These are phyloP conservation scores for Pouteria glomerata DNA, from an alignment of 148 eudicot genomes.

Conservation along the genomic window DNA sequence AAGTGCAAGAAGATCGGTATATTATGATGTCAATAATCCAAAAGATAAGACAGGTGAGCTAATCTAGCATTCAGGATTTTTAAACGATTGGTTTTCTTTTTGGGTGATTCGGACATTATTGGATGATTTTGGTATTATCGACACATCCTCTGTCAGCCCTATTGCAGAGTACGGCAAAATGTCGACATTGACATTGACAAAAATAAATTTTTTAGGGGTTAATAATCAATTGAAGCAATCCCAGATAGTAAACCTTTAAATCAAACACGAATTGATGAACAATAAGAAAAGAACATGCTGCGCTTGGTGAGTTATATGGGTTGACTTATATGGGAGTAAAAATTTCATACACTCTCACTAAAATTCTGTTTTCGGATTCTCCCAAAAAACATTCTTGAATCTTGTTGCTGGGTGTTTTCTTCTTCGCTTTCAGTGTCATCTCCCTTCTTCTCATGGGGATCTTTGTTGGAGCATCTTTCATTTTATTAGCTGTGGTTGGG, in stretches of 20 bases:
- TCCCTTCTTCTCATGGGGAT: constrained; percentile 6
- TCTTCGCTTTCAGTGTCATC: constrained; percentile 3
- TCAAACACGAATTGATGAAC: neutral
- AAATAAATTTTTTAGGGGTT: neutral
- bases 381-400: neutral
- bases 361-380: neutral
- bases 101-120: too few species aligned
- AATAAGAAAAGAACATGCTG: neutral
- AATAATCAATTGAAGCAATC: neutral
- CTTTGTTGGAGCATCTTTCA: constrained; percentile 9
- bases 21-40: too few species aligned
- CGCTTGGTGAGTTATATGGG: neutral
- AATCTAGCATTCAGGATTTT: too few species aligned
- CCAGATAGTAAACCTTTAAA: neutral
- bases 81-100: too few species aligned
- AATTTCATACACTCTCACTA: neutral
- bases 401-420: constrained; percentile 4
- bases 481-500: constrained; percentile 12
- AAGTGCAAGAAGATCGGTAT: too few species aligned
- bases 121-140: too few species aligned
- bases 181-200: too few species aligned
- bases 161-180: too few species aligned
- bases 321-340: too few species aligned
- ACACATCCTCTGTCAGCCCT: too few species aligned
- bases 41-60: too few species aligned